These are phyloP conservation scores for Chlorella variabilis DNA, from an alignment of 163 green algal species.

Conservation along the genomic window DNA sequence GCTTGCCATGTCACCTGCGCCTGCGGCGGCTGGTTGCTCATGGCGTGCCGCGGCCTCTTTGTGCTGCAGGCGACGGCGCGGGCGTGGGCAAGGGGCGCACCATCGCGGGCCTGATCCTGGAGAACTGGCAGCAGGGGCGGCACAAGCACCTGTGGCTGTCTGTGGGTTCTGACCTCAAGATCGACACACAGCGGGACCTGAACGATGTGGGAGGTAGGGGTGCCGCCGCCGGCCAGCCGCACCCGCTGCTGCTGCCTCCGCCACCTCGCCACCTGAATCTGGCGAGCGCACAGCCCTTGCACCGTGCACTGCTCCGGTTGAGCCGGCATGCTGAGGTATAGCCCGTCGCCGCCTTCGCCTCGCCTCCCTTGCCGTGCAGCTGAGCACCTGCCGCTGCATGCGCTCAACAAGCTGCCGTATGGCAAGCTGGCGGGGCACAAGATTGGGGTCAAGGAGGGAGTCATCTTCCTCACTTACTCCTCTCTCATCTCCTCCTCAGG, in stretches of 20 bases:
- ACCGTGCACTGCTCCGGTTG: too few relatives aligned
- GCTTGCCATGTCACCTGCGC: too few relatives aligned
- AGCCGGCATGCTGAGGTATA: too few relatives aligned
- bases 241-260: neutral
- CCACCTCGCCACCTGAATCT: too few relatives aligned
- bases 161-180: slow-evolving; percentile 76
- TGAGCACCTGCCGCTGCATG: slow-evolving; percentile 56
- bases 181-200: slow-evolving; percentile 76
- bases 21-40: too few relatives aligned
- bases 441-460: slow-evolving; percentile 50
- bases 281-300: too few relatives aligned
- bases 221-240: neutral
- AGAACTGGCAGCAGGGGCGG: slow-evolving; percentile 74
- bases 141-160: slow-evolving; percentile 81
- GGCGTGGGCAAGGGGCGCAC: slow-evolving; percentile 86
- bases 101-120: slow-evolving; percentile 83
- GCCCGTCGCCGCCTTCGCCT: too few relatives aligned
- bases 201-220: slow-evolving; percentile 70
- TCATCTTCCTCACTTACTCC: slow-evolving; percentile 85
- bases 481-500: slow-evolving; percentile 68
- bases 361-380: too few relatives aligned
- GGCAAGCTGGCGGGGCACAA: slow-evolving; percentile 59
- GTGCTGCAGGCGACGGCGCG: slow-evolving; percentile 55
- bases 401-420: slow-evolving; percentile 82
- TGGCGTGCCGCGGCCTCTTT: too few relatives aligned